Percentiles rank a stretch among this genome's conserved stretches.
These are phyloP conservation scores for Cyberlindnera meyerae DNA, from an alignment of 805 yeast genomes.

Conservation along the genomic window DNA sequence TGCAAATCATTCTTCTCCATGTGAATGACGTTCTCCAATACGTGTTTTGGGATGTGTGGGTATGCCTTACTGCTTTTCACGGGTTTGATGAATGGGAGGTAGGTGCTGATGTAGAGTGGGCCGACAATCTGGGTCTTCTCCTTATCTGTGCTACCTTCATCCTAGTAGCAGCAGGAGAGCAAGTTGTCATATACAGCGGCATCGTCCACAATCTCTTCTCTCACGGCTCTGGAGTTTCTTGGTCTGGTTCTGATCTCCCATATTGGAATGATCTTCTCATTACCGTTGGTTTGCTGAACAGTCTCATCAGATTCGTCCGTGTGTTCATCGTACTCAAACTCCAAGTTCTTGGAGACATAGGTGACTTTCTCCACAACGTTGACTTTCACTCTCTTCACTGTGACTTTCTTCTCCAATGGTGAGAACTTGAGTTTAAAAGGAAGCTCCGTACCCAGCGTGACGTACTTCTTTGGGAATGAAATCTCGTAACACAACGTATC, in stretches of 20 bases:
- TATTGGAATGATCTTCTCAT: slow-evolving; percentile 52
- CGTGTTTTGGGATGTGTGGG: slow-evolving; percentile 7
- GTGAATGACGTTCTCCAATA: slow-evolving; percentile 7
- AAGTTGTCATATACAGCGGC: slow-evolving; percentile 57
- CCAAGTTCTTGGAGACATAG: slow-evolving; percentile 51
- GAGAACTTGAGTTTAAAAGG: slow-evolving; percentile 60
- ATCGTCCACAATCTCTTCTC: slow-evolving; percentile 54
- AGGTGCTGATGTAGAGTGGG: slow-evolving; percentile 14
- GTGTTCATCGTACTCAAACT: slow-evolving; percentile 46
- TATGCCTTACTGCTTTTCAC: slow-evolving; percentile 4
- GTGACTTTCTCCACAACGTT: slow-evolving; percentile 64
- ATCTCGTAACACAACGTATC: slow-evolving; percentile 66
- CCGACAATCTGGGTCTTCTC: slow-evolving; percentile 22
- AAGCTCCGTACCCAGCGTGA: slow-evolving; percentile 55
- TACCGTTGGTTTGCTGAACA: slow-evolving; percentile 12
- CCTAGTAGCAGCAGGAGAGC: slow-evolving; percentile 49
- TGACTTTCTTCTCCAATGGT: slow-evolving; percentile 59
- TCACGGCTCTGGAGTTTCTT: slow-evolving; percentile 37
- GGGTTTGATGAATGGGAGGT: slow-evolving; percentile 21
- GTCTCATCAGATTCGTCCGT: slow-evolving; percentile 5
- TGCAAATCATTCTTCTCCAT: slow-evolving; percentile 10
- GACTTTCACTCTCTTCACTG: slow-evolving; percentile 57
- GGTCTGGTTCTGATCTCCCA: slow-evolving; percentile 61
- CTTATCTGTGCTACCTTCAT: slow-evolving; percentile 14
- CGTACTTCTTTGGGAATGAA: slow-evolving; percentile 64